Evolutionary conservation across 2,329 filamentous ascomycete genomes (phyloP).

Genomic region (Aspergillus sp.): DNA sequence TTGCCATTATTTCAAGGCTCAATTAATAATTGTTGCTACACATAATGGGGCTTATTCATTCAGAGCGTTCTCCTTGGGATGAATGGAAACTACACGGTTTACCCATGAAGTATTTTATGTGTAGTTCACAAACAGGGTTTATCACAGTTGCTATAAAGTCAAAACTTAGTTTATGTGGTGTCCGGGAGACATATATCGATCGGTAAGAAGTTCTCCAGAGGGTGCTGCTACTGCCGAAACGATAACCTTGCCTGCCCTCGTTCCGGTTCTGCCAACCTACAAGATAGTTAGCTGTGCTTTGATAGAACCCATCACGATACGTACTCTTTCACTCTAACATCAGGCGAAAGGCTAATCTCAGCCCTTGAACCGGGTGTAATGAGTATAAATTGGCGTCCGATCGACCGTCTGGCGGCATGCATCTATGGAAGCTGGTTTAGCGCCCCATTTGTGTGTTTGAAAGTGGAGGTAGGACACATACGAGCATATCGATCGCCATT

Average conservation of each 20-base stretch:
- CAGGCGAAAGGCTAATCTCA: slow-evolving; percentile 45
- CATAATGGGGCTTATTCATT: neutral
- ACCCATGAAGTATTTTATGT: neutral
- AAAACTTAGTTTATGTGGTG: neutral
- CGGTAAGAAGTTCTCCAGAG: neutral
- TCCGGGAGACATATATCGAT: too few relatives aligned
- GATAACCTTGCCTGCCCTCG: slow-evolving; percentile 43
- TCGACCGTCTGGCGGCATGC: slow-evolving; percentile 75
- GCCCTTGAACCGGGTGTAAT: slow-evolving; percentile 88
- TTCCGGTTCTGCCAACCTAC: slow-evolving; percentile 45
- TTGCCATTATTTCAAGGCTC: neutral
- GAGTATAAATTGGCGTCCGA: slow-evolving; percentile 92
- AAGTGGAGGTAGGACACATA: slow-evolving; percentile 43
- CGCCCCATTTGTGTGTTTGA: neutral
- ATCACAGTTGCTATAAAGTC: neutral
- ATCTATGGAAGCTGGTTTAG: slow-evolving; percentile 55
- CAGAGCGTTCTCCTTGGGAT: neutral
- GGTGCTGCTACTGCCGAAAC: slow-evolving; percentile 25
- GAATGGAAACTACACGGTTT: neutral
- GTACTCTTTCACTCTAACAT: slow-evolving; percentile 47
- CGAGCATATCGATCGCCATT: slow-evolving; percentile 90
- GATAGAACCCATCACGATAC: slow-evolving; percentile 13
- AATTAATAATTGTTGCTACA: neutral
- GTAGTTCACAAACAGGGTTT: neutral
- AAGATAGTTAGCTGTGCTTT: neutral